Evolutionary conservation across 2,329 filamentous ascomycete species (phyloP).

Genomic region (Tolypocladium nubicola): DNA sequence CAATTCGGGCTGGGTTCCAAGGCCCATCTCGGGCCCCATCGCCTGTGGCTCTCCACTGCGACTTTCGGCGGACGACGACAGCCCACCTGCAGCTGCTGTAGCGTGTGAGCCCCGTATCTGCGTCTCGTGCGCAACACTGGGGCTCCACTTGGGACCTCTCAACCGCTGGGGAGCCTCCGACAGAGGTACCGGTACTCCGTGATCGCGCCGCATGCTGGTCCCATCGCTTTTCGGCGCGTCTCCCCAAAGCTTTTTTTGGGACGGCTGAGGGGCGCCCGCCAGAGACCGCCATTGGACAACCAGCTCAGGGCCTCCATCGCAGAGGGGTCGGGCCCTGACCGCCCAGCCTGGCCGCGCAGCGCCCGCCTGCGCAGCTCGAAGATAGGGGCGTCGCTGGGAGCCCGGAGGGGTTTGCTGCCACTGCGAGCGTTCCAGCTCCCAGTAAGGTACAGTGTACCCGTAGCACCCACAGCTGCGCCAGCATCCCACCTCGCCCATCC

Average conservation of each 20-base stretch:
- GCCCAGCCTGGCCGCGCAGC: background rate
- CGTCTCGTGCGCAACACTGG: background rate
- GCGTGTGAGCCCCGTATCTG: background rate
- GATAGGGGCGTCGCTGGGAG: background rate
- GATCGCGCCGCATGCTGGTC: background rate
- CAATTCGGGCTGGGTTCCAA: background rate
- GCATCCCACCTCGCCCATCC: slow-evolving; percentile 1
- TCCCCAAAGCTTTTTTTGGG: slow-evolving; percentile 10
- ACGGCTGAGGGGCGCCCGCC: background rate
- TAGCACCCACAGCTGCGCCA: background rate
- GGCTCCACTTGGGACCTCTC: background rate
- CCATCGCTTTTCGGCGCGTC: slow-evolving; percentile 3
- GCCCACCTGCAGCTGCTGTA: background rate
- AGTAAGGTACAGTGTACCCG: background rate
- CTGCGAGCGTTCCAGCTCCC: background rate
- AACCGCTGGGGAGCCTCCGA: background rate
- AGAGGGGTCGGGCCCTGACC: background rate
- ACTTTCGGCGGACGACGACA: background rate
- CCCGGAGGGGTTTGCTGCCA: background rate
- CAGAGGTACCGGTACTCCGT: background rate
- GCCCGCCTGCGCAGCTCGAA: background rate
- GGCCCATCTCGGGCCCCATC: background rate
- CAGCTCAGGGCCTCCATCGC: background rate
- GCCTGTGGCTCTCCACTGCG: background rate
- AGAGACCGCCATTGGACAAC: background rate